These are phyloP conservation scores for Simplicillium aogashimaense DNA, from an alignment of 2,329 filamentous ascomycete genomes.

Conservation along the genomic window DNA sequence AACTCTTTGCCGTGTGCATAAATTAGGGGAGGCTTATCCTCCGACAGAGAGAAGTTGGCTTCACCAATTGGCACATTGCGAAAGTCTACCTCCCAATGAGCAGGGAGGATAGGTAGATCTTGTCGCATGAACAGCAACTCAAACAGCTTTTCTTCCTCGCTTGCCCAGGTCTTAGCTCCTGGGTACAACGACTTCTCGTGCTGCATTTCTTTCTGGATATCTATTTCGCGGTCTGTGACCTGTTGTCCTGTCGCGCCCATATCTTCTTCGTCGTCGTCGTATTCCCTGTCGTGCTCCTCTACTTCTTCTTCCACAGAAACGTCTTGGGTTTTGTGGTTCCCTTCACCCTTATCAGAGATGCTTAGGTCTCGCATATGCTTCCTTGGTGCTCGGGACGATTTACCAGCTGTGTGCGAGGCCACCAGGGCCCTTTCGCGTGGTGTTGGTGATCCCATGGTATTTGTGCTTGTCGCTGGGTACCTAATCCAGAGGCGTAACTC, in stretches of 20 bases:
- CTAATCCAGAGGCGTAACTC: too few species aligned
- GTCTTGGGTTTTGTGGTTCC: too few species aligned
- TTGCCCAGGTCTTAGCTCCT: conserved; percentile 37
- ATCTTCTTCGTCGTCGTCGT: background rate
- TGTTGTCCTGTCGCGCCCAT: background rate
- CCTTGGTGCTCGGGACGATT: too few species aligned
- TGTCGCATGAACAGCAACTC: conserved; percentile 30
- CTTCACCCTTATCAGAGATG: too few species aligned
- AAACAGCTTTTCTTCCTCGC: conserved; percentile 35
- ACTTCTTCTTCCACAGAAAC: too few species aligned
- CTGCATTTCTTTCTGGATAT: conserved; percentile 26
- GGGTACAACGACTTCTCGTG: conserved; percentile 30
- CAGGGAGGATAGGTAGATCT: conserved; percentile 27
- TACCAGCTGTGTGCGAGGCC: too few species aligned
- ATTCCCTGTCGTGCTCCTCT: too few species aligned
- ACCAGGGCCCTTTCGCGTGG: too few species aligned
- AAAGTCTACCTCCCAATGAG: conserved; percentile 30
- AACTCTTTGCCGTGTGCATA: conserved; percentile 26
- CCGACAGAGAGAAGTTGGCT: conserved; percentile 21
- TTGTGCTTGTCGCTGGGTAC: too few species aligned
- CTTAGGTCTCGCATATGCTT: too few species aligned
- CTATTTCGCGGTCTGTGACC: conserved; percentile 22
- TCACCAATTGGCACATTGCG: conserved; percentile 27
- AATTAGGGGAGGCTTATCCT: conserved; percentile 22
- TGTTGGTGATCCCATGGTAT: too few species aligned